A percentile compares a stretch with the other conserved stretches of the same genome.
phyloP scores from a whole-genome alignment of 768 basidiomycete species.

The Mycena maculata region DNA sequence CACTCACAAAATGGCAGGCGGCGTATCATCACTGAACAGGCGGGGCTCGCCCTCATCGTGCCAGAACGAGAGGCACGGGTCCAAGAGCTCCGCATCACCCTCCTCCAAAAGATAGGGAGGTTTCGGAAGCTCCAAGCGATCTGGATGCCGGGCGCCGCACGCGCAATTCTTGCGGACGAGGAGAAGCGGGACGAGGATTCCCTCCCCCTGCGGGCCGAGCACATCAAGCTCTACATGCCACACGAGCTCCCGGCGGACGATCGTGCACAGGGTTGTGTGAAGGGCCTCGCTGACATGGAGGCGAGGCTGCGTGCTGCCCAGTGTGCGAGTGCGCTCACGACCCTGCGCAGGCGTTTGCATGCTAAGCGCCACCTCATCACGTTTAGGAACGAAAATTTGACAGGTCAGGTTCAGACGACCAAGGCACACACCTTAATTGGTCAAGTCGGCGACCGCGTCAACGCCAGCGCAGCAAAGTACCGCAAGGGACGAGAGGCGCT shows the following conservation, averaged over 20 bases:
- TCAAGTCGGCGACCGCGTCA: too few relatives aligned
- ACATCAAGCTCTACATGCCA: slow-evolving; percentile 18
- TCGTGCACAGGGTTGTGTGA: background rate
- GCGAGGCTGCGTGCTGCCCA: too few relatives aligned
- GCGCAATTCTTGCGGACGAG: slow-evolving; percentile 10
- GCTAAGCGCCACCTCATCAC: too few relatives aligned
- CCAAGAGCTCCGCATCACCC: background rate
- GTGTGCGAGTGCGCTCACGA: too few relatives aligned
- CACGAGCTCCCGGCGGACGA: background rate
- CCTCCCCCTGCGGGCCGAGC: slow-evolving; percentile 8
- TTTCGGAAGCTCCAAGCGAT: slow-evolving; percentile 11
- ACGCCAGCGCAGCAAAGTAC: too few relatives aligned
- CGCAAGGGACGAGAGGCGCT: too few relatives aligned
- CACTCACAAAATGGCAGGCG: too few relatives aligned
- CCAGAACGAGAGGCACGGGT: background rate
- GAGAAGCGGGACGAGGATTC: background rate
- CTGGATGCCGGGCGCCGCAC: slow-evolving; percentile 20
- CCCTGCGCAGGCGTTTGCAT: too few relatives aligned
- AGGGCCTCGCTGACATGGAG: slow-evolving; percentile 2
- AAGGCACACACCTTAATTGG: too few relatives aligned
- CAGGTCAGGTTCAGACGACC: too few relatives aligned
- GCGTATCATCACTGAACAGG: too few relatives aligned
- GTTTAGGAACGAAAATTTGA: too few relatives aligned
- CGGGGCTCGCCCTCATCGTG: background rate
- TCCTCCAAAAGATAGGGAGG: background rate